phyloP scores from a whole-genome alignment of 2,329 filamentous ascomycete species.

The Dactylella cylindrospora region DNA sequence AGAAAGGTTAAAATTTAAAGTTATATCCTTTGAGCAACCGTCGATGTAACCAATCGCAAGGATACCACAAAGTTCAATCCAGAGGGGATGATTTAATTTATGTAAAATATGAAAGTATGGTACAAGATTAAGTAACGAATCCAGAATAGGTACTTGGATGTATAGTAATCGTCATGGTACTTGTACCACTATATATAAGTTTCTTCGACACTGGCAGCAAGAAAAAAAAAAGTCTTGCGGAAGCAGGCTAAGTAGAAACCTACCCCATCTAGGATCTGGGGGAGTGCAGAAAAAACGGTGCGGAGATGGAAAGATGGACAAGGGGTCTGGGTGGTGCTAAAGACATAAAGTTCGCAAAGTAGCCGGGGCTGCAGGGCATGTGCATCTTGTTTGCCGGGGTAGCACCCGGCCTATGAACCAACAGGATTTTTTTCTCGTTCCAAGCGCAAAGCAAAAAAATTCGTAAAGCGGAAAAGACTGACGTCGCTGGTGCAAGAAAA shows the following conservation, averaged over 20 bases:
- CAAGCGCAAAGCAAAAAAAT: neutral
- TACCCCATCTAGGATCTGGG: constrained; percentile 40
- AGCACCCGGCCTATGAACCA: constrained; percentile 16
- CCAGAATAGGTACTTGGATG: no score
- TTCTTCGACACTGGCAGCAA: constrained; percentile 38
- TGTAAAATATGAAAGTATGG: no score
- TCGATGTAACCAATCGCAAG: constrained; percentile 14
- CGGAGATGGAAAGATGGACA: no score
- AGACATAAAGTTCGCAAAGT: constrained; percentile 30
- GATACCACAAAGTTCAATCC: no score
- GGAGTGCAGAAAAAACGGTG: constrained; percentile 20
- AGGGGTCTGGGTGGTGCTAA: constrained; percentile 22
- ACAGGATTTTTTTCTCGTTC: constrained; percentile 13
- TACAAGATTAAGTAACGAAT: no score
- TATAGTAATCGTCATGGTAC: no score
- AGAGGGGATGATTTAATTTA: no score
- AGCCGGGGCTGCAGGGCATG: constrained; percentile 31
- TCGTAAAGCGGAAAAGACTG: constrained; percentile 11
- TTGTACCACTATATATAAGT: constrained; percentile 40
- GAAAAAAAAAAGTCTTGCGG: constrained; percentile 9
- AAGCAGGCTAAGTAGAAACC: constrained; percentile 25
- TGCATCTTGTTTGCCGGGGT: constrained; percentile 34
- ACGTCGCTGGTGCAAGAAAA: constrained; percentile 10
- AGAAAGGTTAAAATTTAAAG: neutral
- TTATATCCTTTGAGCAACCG: constrained; percentile 8